Evolutionary conservation across 2,329 filamentous ascomycete genomes (phyloP), one percentile per base, ranked within the genome.

Genomic region (Ascochyta lentis): DNA sequence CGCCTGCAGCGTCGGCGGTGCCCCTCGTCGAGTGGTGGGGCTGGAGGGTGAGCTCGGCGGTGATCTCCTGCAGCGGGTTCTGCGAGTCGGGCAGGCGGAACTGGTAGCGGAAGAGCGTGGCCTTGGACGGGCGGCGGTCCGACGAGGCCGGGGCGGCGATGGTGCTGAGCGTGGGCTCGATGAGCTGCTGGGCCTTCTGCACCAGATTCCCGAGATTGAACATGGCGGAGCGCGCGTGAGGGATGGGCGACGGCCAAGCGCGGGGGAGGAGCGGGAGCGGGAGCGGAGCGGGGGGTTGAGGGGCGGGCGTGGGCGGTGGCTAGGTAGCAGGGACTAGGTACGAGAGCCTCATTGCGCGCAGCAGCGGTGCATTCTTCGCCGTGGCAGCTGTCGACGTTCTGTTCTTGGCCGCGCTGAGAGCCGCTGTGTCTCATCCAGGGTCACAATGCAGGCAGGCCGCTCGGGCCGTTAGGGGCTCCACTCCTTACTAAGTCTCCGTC

Each of bases 61-160:
- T 92, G 78, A 99, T 97, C 81, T 99, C 95, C 79, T 96, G 92
- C 54, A 98, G 84, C 52, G 95, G 95, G 60, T 90, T 93, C 78
- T 99, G 94, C 35, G 91, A 89, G 71, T 92, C 87, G 41, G 95
- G 95, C 31, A 99, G 89, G 64, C 95, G 91, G 81, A 99, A 99
- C 78, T 99, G 95, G 76, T 90, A 89, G 79, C 95, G 92, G 80
- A 98, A 99, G 56, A 98, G 86, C 47, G 90, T 89, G 52, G 92
- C 88, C 80, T 97, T 98, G 72, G 93, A 94, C 45, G 93, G 92
- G 74, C 91, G 89, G 61, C 85, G 86, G 77, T 95, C 91, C 56
- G 89, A 86, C 10, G 72, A 65, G 70, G 87, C 85, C 65, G 88
- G 86, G 56, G 91, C 83, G 64, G 87, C 86, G 38, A 79, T 76